Percentiles rank a stretch among this genome's conserved stretches.
Conservation (phyloP, 2,329 filamentous ascomycete genomes). For the Fusarium sp. region DNA sequence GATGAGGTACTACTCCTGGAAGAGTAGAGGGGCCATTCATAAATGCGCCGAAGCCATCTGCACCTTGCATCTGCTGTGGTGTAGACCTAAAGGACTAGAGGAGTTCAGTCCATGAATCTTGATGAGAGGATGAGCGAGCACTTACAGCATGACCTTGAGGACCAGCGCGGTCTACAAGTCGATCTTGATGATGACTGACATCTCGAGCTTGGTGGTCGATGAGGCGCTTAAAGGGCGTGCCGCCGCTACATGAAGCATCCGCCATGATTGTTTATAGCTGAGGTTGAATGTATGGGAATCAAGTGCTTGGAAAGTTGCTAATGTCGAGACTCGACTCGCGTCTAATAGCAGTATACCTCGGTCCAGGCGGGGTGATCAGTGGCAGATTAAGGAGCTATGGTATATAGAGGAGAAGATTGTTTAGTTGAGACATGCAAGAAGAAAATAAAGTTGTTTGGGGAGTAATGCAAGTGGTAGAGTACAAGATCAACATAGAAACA, state of each 20-base stretch:
- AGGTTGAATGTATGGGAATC: not conserved
- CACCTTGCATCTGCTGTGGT: constrained; percentile 42
- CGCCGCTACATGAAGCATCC: constrained; percentile 54
- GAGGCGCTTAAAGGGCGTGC: constrained; percentile 55
- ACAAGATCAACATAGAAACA: not conserved
- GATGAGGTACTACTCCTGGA: constrained; percentile 45
- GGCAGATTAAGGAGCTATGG: not conserved
- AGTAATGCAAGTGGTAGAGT: not conserved
- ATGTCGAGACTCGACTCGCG: constrained; percentile 4
- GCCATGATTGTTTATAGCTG: constrained; percentile 46
- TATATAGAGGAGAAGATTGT: constrained; percentile 1
- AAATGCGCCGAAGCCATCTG: constrained; percentile 50
- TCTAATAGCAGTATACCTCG: constrained; percentile 28
- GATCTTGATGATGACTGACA: constrained; percentile 53
- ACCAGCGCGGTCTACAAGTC: constrained; percentile 47
- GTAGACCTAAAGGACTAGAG: constrained; percentile 49
- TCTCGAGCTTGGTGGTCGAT: constrained; percentile 55
- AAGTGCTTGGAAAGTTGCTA: constrained; percentile 7
- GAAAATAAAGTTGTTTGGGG: not conserved
- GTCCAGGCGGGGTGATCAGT: constrained; percentile 20
- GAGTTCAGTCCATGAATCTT: not conserved
- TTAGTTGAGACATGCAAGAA: not conserved
- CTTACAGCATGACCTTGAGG: constrained; percentile 47
- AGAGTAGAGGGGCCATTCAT: constrained; percentile 45
- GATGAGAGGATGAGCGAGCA: not conserved